Evolutionary conservation across 1,284 basidiomycete species (phyloP).

Genomic region (Bjerkandera adusta): DNA sequence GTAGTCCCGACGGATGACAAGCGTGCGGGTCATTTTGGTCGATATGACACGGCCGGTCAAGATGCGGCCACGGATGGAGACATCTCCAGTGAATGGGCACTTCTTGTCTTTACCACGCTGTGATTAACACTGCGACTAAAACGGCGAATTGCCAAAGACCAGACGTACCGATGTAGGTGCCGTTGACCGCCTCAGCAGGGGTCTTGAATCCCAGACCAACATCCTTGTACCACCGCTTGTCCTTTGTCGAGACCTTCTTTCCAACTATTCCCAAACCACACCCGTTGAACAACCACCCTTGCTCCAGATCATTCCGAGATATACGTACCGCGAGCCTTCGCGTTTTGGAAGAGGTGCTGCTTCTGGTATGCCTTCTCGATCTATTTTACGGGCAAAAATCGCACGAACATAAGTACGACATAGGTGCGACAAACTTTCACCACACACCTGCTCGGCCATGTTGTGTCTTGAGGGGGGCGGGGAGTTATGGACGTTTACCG

Average conservation of each 20-base stretch:
- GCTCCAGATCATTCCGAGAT: constrained; percentile 12
- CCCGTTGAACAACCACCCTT: constrained; percentile 16
- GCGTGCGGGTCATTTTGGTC: constrained; percentile 99
- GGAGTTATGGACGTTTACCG: constrained; percentile 23
- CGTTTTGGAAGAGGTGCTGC: constrained; percentile 98
- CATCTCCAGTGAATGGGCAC: constrained; percentile 94
- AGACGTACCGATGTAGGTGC: constrained; percentile 90
- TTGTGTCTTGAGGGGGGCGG: constrained; percentile 30
- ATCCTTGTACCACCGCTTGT: constrained; percentile 99
- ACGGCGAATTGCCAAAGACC: background rate
- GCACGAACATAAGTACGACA: constrained; percentile 10
- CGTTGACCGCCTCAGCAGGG: constrained; percentile 92
- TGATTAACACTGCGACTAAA: constrained; percentile 1
- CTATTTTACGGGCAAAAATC: constrained; percentile 37
- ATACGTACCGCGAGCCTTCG: constrained; percentile 87
- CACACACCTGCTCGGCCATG: constrained; percentile 69
- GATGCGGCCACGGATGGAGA: constrained; percentile 99
- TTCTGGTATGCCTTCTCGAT: constrained; percentile 96
- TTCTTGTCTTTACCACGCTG: constrained; percentile 82
- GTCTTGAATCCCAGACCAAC: constrained; percentile 98
- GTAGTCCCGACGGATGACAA: constrained; percentile 98
- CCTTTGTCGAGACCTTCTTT: constrained; percentile 91
- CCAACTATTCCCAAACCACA: constrained; percentile 55
- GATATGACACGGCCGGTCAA: constrained; percentile 96
- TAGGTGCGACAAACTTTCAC: constrained; percentile 7